These are phyloP conservation scores for Aspergillus nanangensis DNA, from an alignment of 495 filamentous ascomycete genomes.

Conservation along the genomic window DNA sequence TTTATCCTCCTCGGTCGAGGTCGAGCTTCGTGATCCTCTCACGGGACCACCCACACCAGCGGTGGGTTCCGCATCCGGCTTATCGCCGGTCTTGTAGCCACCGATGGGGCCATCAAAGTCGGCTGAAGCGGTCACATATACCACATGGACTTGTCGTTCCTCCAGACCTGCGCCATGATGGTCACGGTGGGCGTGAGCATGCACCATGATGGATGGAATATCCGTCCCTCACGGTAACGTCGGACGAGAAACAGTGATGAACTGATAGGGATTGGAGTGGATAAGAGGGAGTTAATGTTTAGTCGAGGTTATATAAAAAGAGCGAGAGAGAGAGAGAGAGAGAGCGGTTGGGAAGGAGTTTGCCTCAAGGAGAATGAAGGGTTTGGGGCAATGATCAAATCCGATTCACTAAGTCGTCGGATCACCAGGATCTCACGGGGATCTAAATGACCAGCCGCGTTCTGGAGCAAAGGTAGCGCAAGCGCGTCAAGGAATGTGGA, in stretches of 20 bases:
- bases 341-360: background rate
- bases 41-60: slow-evolving; percentile 19
- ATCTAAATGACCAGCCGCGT: slow-evolving; percentile 5
- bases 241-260: background rate
- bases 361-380: background rate
- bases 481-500: slow-evolving; percentile 21
- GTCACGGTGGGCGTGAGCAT: slow-evolving; percentile 21
- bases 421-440: background rate
- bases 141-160: slow-evolving; percentile 25
- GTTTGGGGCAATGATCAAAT: background rate
- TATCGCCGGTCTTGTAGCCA: slow-evolving; percentile 45
- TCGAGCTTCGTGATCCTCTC: slow-evolving; percentile 11
- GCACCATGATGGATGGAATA: slow-evolving; percentile 16
- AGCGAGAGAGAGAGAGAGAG: too few species aligned
- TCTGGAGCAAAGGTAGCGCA: slow-evolving; percentile 8
- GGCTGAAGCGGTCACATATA: slow-evolving; percentile 50
- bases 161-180: slow-evolving; percentile 28
- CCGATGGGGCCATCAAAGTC: slow-evolving; percentile 54
- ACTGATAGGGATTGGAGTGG: background rate
- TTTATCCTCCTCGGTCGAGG: slow-evolving; percentile 9
- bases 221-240: background rate
- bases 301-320: too few species aligned
- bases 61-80: slow-evolving; percentile 13
- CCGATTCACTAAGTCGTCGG: background rate
- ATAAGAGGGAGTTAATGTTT: too few species aligned